Conservation (phyloP, 2,329 filamentous ascomycete genomes). For the Diaporthe helianthi region DNA sequence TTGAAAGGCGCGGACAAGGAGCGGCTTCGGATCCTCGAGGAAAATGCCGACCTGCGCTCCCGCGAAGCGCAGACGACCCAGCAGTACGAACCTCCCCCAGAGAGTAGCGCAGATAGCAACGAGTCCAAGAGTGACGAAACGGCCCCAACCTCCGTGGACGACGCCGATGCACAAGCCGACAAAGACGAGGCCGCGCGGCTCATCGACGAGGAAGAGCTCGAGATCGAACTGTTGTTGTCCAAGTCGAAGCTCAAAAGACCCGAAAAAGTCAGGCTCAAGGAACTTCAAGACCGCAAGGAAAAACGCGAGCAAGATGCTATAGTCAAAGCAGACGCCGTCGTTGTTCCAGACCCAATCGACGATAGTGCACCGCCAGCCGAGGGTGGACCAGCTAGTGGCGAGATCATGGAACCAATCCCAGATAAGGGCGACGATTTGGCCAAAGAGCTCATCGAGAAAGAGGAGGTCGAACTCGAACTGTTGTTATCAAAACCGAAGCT, state of each 20-base stretch:
- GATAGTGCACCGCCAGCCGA: neutral
- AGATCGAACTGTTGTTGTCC: conserved; percentile 28
- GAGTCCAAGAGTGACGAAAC: conserved; percentile 27
- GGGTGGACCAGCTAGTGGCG: conserved; percentile 2
- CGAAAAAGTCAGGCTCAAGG: conserved; percentile 28
- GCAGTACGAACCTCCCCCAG: neutral
- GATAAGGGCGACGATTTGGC: conserved; percentile 17
- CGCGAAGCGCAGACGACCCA: conserved; percentile 22
- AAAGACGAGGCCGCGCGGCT: conserved; percentile 23
- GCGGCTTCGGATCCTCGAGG: conserved; percentile 26
- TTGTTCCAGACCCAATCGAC: neutral
- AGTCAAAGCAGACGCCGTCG: conserved; percentile 16
- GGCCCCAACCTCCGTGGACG: conserved; percentile 23
- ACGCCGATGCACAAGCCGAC: conserved; percentile 17
- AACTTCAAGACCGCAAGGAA: conserved; percentile 30
- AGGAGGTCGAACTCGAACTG: conserved; percentile 29
- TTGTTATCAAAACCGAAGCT: conserved; percentile 30
- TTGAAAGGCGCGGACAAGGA: conserved; percentile 28
- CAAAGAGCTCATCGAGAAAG: conserved; percentile 29
- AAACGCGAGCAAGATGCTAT: conserved; percentile 28
- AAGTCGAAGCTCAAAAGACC: conserved; percentile 27
- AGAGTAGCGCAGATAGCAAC: conserved; percentile 31
- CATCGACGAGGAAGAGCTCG: conserved; percentile 30
- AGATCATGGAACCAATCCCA: neutral
- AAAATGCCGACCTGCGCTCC: conserved; percentile 25